phyloP scores from a whole-genome alignment of 345 rosid species.

The Brassica incana region DNA sequence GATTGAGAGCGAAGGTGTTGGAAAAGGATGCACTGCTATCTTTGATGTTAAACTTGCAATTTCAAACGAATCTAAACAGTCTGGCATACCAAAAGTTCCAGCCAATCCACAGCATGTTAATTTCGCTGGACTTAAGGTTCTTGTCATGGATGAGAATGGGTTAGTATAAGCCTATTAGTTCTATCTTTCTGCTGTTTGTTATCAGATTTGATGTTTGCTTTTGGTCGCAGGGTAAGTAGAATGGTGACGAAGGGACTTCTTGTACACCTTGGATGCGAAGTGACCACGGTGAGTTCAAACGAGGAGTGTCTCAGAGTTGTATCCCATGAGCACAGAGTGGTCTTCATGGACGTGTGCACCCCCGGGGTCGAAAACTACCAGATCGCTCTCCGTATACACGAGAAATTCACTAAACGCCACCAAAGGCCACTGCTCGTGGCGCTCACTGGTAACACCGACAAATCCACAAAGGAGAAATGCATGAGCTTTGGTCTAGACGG shows the following conservation, averaged over 20 bases:
- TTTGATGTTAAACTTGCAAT: constrained; percentile 80
- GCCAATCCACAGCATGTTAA: constrained; percentile 50
- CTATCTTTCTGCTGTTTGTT: neutral
- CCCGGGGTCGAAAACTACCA: constrained; percentile 65
- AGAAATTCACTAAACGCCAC: constrained; percentile 63
- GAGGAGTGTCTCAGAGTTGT: constrained; percentile 70
- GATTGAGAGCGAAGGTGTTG: constrained; percentile 95
- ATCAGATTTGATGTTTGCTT: neutral
- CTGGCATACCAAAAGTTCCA: constrained; percentile 44
- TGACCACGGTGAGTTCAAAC: constrained; percentile 62
- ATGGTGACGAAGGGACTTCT: constrained; percentile 82
- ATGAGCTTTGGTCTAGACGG: constrained; percentile 85
- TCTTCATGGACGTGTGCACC: constrained; percentile 69
- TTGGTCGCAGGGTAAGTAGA: constrained; percentile 68
- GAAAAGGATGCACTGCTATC: constrained; percentile 88
- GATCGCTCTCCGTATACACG: constrained; percentile 56
- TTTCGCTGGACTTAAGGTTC: constrained; percentile 88
- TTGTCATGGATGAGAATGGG: constrained; percentile 93
- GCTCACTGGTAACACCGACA: constrained; percentile 71
- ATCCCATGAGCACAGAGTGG: constrained; percentile 76
- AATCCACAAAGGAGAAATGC: constrained; percentile 73
- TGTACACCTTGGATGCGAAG: constrained; percentile 87
- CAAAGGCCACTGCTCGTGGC: constrained; percentile 87
- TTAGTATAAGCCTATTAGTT: constrained; percentile 40
- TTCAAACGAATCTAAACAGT: constrained; percentile 56